Evolutionary conservation across 169 alveolate species (phyloP), one percentile per base, ranked within the genome.

Genomic region (Eimeria tenella): DNA sequence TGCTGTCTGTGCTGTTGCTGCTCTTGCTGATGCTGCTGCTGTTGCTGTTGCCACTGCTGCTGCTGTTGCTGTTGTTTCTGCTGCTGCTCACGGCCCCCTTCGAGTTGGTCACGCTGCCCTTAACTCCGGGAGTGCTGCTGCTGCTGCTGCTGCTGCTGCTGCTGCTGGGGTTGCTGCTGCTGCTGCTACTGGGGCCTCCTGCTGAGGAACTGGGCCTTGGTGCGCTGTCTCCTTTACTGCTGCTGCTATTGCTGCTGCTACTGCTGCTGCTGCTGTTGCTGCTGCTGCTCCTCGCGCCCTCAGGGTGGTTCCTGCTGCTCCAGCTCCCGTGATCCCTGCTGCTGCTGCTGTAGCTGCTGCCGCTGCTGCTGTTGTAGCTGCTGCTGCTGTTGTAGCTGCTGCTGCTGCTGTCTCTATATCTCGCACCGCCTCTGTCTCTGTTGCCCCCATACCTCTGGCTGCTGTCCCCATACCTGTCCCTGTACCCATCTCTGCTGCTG

Each of bases 401-500:
- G 68, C 63, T 17, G 68, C 63, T 50, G 56, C 23, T 15, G n/a
- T 19, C 86, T 42, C 86, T 19, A 19, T 75, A 19, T 49, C 86
- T 75, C 23, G 58, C n/a, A 63, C 25, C 25, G 31, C 15, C 63
- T 63, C 65, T 52, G 63, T 52, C 52, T 11, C 86, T 52, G 65
- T 15, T 77, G 63, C 86, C 17, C 10, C 65, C 60, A 52, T 42
- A 23, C 52, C 55, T 42, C 7, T 42, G 58, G 55, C 52, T 42
- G n/a, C 53, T 5, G 52, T 73, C 55, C 15, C 83, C 55, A 13
- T 42, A 23, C 17, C 83, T 73, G 23, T 42, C 83, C 13, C 83
- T 73, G 23, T 8, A 42, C 0, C 83, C 55, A 23, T 73, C 83
- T 73, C 83, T 73, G 83, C 83, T 63, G 73, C 73, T 63, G 73